phyloP scores from a whole-genome alignment of 768 basidiomycete genomes.

The Boletus sensibilis region DNA sequence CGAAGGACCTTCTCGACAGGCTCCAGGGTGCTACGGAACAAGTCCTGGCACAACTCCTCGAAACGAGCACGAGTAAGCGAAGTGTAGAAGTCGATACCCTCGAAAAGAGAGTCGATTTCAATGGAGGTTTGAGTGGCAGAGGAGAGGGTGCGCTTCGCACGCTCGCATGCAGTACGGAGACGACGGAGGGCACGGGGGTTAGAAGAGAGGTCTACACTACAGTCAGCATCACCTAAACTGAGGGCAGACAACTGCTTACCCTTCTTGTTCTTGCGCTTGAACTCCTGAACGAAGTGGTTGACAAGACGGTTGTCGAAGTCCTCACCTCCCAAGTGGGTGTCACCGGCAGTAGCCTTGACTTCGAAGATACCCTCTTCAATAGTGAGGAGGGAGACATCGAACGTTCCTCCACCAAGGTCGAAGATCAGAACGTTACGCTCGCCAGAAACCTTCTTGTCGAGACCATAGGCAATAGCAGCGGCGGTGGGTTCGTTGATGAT shows the following conservation, averaged over 20 bases:
- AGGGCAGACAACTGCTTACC: conserved; percentile 39
- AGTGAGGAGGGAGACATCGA: conserved; percentile 94
- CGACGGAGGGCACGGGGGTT: conserved; percentile 96
- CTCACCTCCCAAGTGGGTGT: conserved; percentile 97
- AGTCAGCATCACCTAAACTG: conserved; percentile 4
- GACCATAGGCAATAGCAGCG: conserved; percentile 97
- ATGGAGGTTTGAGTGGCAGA: conserved; percentile 95
- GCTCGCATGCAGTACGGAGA: conserved; percentile 96
- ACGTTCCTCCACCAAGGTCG: conserved; percentile 97
- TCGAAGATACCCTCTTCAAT: conserved; percentile 98
- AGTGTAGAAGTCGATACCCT: conserved; percentile 98
- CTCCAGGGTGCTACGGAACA: conserved; percentile 92
- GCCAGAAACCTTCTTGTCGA: conserved; percentile 87
- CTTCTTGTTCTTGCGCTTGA: conserved; percentile 98
- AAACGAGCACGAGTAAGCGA: conserved; percentile 97
- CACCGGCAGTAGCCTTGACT: conserved; percentile 97
- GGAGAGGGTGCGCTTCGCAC: conserved; percentile 97
- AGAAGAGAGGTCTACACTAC: conserved; percentile 66
- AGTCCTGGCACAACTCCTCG: conserved; percentile 92
- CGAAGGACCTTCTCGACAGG: conserved; percentile 98
- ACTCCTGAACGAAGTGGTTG: conserved; percentile 94
- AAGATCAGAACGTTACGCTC: conserved; percentile 98
- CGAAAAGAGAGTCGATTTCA: conserved; percentile 96
- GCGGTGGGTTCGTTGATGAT: conserved; percentile 99
- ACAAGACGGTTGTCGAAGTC: conserved; percentile 98